Percentiles rank a stretch among this genome's conserved stretches.
phyloP scores from a whole-genome alignment of 108 stramenopile genomes.

The Cyclotella sp. region DNA sequence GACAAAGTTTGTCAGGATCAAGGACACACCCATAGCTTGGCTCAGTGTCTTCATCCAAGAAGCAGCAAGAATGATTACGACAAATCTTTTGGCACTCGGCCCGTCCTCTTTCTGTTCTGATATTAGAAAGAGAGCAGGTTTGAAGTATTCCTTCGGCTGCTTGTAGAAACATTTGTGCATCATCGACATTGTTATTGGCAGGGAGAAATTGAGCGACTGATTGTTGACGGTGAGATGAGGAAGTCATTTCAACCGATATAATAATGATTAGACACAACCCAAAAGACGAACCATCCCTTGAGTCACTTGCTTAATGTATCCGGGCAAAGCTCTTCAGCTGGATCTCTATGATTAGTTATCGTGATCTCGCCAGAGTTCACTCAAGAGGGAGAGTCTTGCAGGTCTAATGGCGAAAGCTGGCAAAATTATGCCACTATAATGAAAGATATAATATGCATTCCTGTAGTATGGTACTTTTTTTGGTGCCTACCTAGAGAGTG shows the following conservation, averaged over 20 bases:
- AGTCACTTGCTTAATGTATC: no score
- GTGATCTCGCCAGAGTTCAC: no score
- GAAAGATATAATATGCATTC: no score
- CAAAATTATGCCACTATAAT: no score
- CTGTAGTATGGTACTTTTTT: no score
- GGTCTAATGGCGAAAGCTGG: no score
- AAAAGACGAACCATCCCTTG: no score
- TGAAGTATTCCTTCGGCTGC: constrained; percentile 9
- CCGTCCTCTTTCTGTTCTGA: constrained; percentile 22
- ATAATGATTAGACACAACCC: background rate
- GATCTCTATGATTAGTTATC: no score
- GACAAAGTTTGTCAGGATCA: constrained; percentile 27
- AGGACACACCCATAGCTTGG: constrained; percentile 5
- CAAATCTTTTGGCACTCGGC: constrained; percentile 27
- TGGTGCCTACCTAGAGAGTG: no score
- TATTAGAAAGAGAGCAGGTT: constrained; percentile 11
- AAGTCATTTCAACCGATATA: background rate
- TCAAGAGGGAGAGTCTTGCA: no score
- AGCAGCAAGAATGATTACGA: constrained; percentile 26
- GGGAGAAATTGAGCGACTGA: background rate
- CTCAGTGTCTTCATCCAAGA: constrained; percentile 6
- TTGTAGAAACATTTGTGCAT: background rate
- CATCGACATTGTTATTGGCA: background rate
- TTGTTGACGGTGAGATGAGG: background rate
- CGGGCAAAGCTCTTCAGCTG: no score